A percentile compares a stretch with the other conserved stretches of the same genome.
Evolutionary conservation across 2,329 filamentous ascomycete species (phyloP).

Genomic region (Venturiaceae sp.): DNA sequence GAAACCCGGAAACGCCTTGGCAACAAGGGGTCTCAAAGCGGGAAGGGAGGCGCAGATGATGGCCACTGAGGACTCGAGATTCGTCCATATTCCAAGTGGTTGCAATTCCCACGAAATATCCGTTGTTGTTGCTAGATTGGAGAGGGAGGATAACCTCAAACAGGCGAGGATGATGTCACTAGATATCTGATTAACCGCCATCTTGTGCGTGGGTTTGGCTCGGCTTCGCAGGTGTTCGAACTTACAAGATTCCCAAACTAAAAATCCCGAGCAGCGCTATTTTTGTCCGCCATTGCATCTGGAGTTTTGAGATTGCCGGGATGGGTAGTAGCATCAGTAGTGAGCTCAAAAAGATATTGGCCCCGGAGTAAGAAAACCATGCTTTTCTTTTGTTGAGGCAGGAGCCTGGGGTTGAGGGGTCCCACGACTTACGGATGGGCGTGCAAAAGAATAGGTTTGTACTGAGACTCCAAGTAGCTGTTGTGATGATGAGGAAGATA

Average conservation of each 20-base stretch:
- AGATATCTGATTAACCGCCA: no score
- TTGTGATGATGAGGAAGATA: neutral
- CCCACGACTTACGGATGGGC: neutral
- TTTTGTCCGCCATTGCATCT: neutral
- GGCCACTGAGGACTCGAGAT: neutral
- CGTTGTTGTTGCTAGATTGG: neutral
- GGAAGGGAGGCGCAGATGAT: neutral
- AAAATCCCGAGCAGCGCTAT: neutral
- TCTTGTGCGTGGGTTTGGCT: no score
- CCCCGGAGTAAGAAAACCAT: neutral
- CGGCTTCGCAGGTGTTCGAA: neutral
- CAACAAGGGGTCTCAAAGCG: neutral
- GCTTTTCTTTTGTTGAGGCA: neutral
- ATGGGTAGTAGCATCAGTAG: neutral
- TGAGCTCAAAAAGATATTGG: neutral
- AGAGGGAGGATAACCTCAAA: neutral
- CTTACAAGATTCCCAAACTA: neutral
- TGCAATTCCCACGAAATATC: neutral
- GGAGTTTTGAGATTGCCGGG: neutral
- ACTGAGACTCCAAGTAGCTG: neutral
- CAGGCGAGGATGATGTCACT: neutral
- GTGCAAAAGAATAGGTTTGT: neutral
- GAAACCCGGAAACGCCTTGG: neutral
- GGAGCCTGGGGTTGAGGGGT: neutral
- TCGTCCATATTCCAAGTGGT: neutral